These are phyloP conservation scores for Cyberlindnera lachancei DNA, from an alignment of 805 yeast genomes.

Conservation along the genomic window DNA sequence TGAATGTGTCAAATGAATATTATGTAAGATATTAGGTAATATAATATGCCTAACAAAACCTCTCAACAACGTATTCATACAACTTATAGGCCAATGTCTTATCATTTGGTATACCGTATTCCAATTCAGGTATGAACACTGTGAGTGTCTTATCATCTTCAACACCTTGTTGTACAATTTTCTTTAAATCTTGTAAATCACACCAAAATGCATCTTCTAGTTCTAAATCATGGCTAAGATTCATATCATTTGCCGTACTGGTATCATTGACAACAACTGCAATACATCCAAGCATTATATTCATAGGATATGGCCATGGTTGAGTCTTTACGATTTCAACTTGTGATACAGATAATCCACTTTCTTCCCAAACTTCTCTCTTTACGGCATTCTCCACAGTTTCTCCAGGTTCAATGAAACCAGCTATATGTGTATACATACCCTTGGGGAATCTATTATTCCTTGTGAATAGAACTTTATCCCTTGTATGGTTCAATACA, in stretches of 20 bases:
- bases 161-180: conserved; percentile 26
- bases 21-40: neutral
- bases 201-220: conserved; percentile 84
- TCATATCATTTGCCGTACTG: conserved; percentile 75
- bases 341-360: conserved; percentile 56
- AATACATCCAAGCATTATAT: conserved; percentile 86
- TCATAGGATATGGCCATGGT: conserved; percentile 98
- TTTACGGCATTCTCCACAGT: conserved; percentile 81
- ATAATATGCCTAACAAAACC: conserved; percentile 1
- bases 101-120: conserved; percentile 20
- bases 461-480: conserved; percentile 63
- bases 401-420: conserved; percentile 94
- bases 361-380: conserved; percentile 92
- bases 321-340: conserved; percentile 68
- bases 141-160: conserved; percentile 18
- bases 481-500: conserved; percentile 52
- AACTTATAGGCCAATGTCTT: conserved; percentile 20
- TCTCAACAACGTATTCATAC: conserved; percentile 19
- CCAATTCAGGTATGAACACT: conserved; percentile 7
- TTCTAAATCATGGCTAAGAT: conserved; percentile 76
- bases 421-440: conserved; percentile 85
- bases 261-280: conserved; percentile 58
- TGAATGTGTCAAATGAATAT: neutral
- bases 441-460: conserved; percentile 42
- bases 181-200: conserved; percentile 42